Conservation (phyloP, 805 yeast genomes). For the Pichia paraexigua region DNA sequence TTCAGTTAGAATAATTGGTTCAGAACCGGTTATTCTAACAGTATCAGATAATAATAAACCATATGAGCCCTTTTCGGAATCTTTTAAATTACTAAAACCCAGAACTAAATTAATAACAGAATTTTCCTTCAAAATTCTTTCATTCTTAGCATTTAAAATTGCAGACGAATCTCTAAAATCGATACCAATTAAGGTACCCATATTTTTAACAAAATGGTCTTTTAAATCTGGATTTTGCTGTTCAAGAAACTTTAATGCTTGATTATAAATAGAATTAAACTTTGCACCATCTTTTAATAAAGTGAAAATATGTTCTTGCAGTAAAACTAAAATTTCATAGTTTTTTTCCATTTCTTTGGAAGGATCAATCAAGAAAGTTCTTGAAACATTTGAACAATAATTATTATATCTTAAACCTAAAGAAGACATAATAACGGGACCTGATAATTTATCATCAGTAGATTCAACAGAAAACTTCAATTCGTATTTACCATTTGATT, state of each 20-base stretch:
- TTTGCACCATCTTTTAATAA: constrained; percentile 59
- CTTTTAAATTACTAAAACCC: constrained; percentile 62
- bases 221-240: constrained; percentile 59
- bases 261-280: constrained; percentile 60
- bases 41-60: constrained; percentile 77
- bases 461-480: constrained; percentile 78
- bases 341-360: constrained; percentile 67
- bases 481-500: constrained; percentile 81
- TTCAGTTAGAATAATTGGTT: constrained; percentile 61
- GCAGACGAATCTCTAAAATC: constrained; percentile 79
- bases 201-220: constrained; percentile 59
- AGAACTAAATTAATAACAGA: constrained; percentile 68
- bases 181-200: constrained; percentile 85
- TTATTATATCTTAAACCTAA: constrained; percentile 81
- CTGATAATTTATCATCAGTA: constrained; percentile 53
- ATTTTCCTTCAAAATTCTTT: constrained; percentile 58
- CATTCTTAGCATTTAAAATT: constrained; percentile 65
- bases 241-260: constrained; percentile 52
- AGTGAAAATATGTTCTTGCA: constrained; percentile 58
- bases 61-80: constrained; percentile 49
- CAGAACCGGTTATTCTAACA: constrained; percentile 54
- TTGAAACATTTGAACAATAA: constrained; percentile 79
- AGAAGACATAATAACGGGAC: constrained; percentile 75
- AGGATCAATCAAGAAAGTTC: constrained; percentile 89
- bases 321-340: constrained; percentile 64